Evolutionary conservation across 2,329 filamentous ascomycete genomes (phyloP).

Genomic region (Grosmannia clavigera): DNA sequence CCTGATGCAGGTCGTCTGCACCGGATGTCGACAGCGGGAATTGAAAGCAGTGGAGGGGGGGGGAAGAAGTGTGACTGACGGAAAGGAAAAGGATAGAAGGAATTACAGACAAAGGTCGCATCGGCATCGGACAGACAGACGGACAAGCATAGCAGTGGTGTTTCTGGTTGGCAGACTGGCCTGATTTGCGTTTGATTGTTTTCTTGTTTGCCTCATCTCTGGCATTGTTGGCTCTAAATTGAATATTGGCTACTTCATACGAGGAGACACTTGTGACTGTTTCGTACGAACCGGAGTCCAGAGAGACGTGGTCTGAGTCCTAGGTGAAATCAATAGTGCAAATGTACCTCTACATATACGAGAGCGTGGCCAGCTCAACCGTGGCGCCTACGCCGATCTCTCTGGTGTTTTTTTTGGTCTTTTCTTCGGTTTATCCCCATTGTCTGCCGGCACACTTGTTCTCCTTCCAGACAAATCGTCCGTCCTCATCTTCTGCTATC

Average conservation of each 20-base stretch:
- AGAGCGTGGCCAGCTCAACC: background rate
- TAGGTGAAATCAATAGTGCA: background rate
- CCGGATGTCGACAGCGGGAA: slow-evolving; percentile 45
- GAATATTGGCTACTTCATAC: background rate
- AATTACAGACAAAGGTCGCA: background rate
- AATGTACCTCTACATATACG: background rate
- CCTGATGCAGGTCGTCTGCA: slow-evolving; percentile 44
- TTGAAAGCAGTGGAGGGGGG: slow-evolving; percentile 40
- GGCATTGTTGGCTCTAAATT: background rate
- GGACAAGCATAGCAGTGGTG: background rate
- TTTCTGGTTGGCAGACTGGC: background rate
- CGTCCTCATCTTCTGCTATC: background rate
- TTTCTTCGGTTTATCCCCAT: background rate
- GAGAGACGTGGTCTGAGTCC: background rate
- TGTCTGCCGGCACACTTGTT: background rate
- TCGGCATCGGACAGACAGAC: background rate
- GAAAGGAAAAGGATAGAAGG: background rate
- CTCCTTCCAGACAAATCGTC: background rate
- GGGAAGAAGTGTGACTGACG: background rate
- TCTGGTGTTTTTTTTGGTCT: background rate
- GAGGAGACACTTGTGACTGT: background rate
- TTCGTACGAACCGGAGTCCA: background rate
- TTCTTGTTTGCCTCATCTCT: background rate
- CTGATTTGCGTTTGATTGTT: background rate
- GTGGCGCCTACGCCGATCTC: background rate